Conservation (phyloP, 164 flowering plant genomes). For the Stephania yunnanensis region DNA sequence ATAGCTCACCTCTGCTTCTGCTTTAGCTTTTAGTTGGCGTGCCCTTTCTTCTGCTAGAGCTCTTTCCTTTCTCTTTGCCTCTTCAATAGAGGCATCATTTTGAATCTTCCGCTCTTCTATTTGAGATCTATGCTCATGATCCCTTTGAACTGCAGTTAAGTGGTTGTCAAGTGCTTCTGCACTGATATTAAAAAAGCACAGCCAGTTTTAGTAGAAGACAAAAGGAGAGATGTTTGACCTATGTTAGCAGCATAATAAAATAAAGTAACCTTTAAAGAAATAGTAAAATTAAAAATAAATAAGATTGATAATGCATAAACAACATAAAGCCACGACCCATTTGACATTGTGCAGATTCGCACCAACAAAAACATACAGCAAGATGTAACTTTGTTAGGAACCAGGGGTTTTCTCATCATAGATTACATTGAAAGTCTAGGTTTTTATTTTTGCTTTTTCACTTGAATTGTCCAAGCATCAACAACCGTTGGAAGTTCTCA, state of each 20-base stretch:
- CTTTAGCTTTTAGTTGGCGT: slow-evolving; percentile 66
- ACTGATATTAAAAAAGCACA: slow-evolving; percentile 28
- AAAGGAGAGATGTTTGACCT: neutral
- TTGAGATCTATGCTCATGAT: slow-evolving; percentile 74
- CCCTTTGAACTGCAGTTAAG: slow-evolving; percentile 73
- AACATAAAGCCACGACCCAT: neutral
- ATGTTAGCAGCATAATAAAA: neutral
- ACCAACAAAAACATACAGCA: too few species aligned
- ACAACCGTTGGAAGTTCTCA: neutral
- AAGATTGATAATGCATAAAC: neutral
- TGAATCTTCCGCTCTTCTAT: slow-evolving; percentile 79
- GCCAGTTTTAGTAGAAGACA: neutral
- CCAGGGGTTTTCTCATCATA: neutral
- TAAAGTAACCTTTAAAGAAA: neutral
- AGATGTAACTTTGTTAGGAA: neutral
- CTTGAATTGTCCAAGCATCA: neutral
- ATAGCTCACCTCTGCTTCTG: slow-evolving; percentile 57
- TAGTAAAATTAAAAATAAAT: neutral
- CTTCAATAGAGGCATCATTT: slow-evolving; percentile 80
- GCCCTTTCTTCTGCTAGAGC: slow-evolving; percentile 64
- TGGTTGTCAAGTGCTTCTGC: slow-evolving; percentile 91
- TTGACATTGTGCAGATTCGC: too few species aligned
- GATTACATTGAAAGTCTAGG: neutral
- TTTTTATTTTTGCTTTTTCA: neutral
- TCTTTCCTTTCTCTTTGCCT: slow-evolving; percentile 76